Evolutionary conservation across 192 early-diverging fungal genomes (phyloP).

Genomic region (Spizellomyces punctatus): DNA sequence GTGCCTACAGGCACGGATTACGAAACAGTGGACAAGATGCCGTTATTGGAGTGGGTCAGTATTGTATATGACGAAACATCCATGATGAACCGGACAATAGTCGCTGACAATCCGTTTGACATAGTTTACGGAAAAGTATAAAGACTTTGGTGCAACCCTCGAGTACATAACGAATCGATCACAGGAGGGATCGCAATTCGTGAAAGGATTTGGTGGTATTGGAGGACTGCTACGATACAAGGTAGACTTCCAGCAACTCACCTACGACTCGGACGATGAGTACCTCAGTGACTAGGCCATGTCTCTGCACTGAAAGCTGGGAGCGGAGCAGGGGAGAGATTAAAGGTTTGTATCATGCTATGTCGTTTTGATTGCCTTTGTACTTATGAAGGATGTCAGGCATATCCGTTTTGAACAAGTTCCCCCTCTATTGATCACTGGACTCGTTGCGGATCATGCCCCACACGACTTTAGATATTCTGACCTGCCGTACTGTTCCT

Average conservation of each 20-base stretch:
- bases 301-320: not conserved
- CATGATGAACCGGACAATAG: not conserved
- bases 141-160: constrained; percentile 89
- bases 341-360: no score
- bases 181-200: constrained; percentile 96
- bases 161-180: constrained; percentile 97
- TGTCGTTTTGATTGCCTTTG: no score
- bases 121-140: constrained; percentile 93
- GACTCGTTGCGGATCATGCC: no score
- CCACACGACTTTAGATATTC: no score
- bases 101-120: not conserved
- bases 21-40: constrained; percentile 78
- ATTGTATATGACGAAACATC: not conserved
- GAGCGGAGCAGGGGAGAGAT: constrained; percentile 2
- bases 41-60: constrained; percentile 88
- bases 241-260: constrained; percentile 55
- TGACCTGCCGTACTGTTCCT: no score
- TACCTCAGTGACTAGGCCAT: constrained; percentile 48
- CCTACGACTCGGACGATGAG: constrained; percentile 56
- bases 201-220: constrained; percentile 98
- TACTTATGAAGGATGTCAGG: no score
- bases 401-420: no score
- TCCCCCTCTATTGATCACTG: no score
- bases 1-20: constrained; percentile 70
- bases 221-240: constrained; percentile 96